Evolutionary conservation across 257 asterid species (phyloP).

Genomic region (Henckelia pumila): DNA sequence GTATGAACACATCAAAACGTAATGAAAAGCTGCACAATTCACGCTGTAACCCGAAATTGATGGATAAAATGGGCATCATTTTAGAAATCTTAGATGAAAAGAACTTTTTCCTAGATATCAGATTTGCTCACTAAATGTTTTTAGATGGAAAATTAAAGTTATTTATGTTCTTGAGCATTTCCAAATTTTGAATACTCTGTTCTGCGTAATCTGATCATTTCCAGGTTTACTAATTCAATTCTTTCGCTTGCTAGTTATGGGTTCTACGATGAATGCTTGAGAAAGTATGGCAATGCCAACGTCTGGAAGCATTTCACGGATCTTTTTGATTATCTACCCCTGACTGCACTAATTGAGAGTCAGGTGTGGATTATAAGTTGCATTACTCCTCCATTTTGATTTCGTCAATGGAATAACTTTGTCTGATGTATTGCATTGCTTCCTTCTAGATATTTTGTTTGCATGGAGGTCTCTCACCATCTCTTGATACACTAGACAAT

Average conservation of each 20-base stretch:
- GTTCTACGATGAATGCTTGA: no score
- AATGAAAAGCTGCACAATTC: no score
- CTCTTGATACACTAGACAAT: conserved; percentile 89
- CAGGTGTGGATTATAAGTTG: conserved; percentile 58
- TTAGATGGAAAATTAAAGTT: no score
- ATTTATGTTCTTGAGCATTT: not conserved
- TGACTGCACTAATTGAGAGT: conserved; percentile 97
- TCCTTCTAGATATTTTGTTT: conserved; percentile 74
- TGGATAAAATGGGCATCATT: no score
- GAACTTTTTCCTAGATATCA: no score
- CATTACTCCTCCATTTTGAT: not conserved
- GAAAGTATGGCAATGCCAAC: conserved; percentile 51
- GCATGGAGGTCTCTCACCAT: conserved; percentile 98
- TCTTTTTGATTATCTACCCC: conserved; percentile 89
- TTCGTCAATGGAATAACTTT: conserved; percentile 19
- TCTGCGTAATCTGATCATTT: conserved; percentile 9
- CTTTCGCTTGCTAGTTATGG: conserved; percentile 58
- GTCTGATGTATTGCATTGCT: conserved; percentile 26
- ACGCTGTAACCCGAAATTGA: no score
- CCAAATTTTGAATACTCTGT: conserved; percentile 7
- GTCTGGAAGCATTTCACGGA: conserved; percentile 97
- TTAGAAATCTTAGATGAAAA: no score
- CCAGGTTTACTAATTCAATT: conserved; percentile 27
- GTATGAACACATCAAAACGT: no score
- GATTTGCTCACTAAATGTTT: no score